Conservation (phyloP, 2,329 filamentous ascomycete genomes). For the Uncinocarpus reesii region DNA sequence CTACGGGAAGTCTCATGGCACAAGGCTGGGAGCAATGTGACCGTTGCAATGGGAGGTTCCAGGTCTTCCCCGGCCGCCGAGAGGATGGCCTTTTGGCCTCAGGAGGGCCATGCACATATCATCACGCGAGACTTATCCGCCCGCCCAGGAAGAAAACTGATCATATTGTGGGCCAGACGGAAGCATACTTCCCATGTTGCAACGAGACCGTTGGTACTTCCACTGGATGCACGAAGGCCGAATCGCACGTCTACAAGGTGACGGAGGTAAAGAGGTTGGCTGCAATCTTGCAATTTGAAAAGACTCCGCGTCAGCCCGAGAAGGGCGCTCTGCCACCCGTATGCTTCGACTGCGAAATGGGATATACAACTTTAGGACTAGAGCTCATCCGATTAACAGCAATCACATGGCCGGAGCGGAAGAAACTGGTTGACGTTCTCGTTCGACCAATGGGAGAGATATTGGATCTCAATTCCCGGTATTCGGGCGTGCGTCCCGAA, state of each 20-base stretch:
- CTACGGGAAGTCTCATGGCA: slow-evolving; percentile 53
- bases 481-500: slow-evolving; percentile 73
- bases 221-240: slow-evolving; percentile 59
- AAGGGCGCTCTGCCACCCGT: slow-evolving; percentile 42
- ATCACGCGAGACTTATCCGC: slow-evolving; percentile 61
- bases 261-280: slow-evolving; percentile 66
- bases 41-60: slow-evolving; percentile 74
- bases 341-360: slow-evolving; percentile 95
- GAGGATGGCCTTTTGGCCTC: slow-evolving; percentile 64
- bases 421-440: slow-evolving; percentile 68
- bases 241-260: slow-evolving; percentile 80
- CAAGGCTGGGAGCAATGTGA: slow-evolving; percentile 82
- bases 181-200: slow-evolving; percentile 68
- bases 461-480: slow-evolving; percentile 83
- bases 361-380: slow-evolving; percentile 77
- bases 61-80: slow-evolving; percentile 79
- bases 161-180: slow-evolving; percentile 45
- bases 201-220: slow-evolving; percentile 61
- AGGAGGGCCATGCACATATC: slow-evolving; percentile 68
- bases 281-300: slow-evolving; percentile 64
- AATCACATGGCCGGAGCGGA: slow-evolving; percentile 71
- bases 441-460: slow-evolving; percentile 75
- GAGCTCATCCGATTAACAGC: slow-evolving; percentile 86
- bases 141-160: slow-evolving; percentile 46
- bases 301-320: slow-evolving; percentile 50